Evolutionary conservation across 257 asterid genomes (phyloP).

Genomic region (Petrea volubilis): DNA sequence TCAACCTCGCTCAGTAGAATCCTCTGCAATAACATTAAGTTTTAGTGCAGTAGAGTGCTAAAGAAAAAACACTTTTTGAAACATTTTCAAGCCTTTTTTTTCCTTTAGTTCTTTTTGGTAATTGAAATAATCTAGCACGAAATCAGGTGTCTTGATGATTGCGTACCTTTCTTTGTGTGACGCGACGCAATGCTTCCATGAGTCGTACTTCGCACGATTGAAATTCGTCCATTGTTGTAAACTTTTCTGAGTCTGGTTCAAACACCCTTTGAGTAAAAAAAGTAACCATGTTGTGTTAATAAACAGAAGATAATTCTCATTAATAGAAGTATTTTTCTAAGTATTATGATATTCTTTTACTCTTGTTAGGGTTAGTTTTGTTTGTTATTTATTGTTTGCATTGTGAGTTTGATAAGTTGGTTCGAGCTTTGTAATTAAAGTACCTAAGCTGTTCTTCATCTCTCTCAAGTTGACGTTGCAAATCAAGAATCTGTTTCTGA

Average conservation of each 20-base stretch:
- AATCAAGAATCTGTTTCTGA: constrained; percentile 47
- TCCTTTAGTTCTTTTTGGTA: neutral
- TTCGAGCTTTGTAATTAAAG: neutral
- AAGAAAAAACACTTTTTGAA: no score
- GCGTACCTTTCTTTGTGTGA: constrained; percentile 51
- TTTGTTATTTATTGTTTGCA: neutral
- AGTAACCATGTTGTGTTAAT: neutral
- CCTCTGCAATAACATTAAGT: constrained; percentile 31
- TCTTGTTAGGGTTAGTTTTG: neutral
- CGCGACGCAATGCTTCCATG: constrained; percentile 52
- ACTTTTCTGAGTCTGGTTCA: constrained; percentile 64
- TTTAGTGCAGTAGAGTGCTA: neutral
- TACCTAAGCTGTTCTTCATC: constrained; percentile 53
- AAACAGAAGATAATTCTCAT: neutral
- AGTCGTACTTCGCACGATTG: constrained; percentile 52
- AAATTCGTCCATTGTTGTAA: constrained; percentile 44
- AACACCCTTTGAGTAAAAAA: constrained; percentile 34
- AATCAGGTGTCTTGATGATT: neutral
- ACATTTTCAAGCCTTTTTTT: no score
- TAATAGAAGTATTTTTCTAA: neutral
- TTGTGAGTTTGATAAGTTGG: no score
- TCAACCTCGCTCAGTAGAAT: constrained; percentile 41
- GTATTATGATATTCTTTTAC: neutral
- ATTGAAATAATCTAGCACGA: neutral
- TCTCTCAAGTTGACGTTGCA: constrained; percentile 57